Evolutionary conservation across 1,139 yeast species (phyloP).

Genomic region (Wickerhamomyces sp.): DNA sequence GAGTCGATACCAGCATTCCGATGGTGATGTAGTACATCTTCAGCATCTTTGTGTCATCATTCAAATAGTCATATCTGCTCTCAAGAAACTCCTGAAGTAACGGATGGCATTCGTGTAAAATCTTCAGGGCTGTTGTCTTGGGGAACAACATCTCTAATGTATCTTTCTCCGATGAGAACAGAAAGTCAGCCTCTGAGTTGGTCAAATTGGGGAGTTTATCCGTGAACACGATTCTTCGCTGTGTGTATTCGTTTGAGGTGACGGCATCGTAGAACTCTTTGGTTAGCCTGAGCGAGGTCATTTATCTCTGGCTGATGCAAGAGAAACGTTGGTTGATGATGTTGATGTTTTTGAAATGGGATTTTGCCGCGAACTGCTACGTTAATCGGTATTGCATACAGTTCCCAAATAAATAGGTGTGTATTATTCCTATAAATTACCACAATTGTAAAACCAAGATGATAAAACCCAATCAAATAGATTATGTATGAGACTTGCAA

Average conservation of each 20-base stretch:
- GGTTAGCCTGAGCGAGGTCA: no score
- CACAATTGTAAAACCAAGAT: no score
- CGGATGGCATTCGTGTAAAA: slow-evolving; percentile 28
- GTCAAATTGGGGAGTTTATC: slow-evolving; percentile 14
- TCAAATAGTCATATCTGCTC: slow-evolving; percentile 1
- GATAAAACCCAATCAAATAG: no score
- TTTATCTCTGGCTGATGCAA: no score
- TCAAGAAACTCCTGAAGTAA: slow-evolving; percentile 11
- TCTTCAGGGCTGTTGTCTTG: slow-evolving; percentile 21
- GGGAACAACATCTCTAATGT: slow-evolving; percentile 27
- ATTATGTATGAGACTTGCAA: no score
- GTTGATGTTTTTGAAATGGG: no score
- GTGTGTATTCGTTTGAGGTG: slow-evolving; percentile 7
- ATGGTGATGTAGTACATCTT: slow-evolving; percentile 23
- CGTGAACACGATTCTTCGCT: slow-evolving; percentile 19
- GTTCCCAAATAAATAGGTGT: no score
- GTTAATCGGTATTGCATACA: no score
- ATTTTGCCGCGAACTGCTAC: no score
- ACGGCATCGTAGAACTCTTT: slow-evolving; percentile 10
- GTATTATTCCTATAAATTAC: no score
- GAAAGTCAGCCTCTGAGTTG: slow-evolving; percentile 13
- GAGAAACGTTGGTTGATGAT: no score
- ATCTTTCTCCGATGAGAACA: slow-evolving; percentile 12
- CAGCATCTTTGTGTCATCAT: slow-evolving; percentile 5
- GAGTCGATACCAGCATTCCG: slow-evolving; percentile 34